Base-by-base conservation (phyloP, 345 rosid species). In the Turritis glabra region DNA sequence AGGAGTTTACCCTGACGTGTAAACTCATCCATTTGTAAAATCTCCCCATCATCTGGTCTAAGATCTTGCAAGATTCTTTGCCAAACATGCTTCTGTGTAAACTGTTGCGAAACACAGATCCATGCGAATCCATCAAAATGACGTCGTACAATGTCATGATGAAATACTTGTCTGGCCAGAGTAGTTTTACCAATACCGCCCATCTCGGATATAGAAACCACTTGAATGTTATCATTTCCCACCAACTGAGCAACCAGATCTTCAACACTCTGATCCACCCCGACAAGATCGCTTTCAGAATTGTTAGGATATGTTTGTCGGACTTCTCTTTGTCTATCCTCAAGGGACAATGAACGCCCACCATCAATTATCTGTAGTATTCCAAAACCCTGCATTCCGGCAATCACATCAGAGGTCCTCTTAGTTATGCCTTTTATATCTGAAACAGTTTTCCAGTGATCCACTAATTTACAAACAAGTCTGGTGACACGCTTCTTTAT, bases 171-270 rank as follows among this genome's bases (percentile, higher is more conserved):
- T 50, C 30, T 81, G 0, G 85, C 87, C 0, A 87, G 72, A 5
- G 90, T 48, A 6, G 88, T 87, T 70, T 83, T 86, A 8, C 90
- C 88, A n/a, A 83, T 72, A 11, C 90, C 88, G 0, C 88, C 85
- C 88, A 85, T 85, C 21, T 88, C 88, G 5, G 74, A 78, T 8
- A 87, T 75, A 1, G 80, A 69, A 40, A 85, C 77, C 58, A 77
- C 69, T 17, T 44, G 43, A 46, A 35, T 25, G 6, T 67, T 54
- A 2, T 52, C 65, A n/a, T 30, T 46, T 8, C 0, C 65, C 11
- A 80, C 55, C 50, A 83, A 40, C 10, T 66, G 18, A 11, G 35
- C 52, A 46, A 80, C 80, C 47, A 86, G 8, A 0, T 22, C 68
- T 2, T 61, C 9, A 3, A 76, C 63, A 50, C 73, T 78, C 32